phyloP scores from a whole-genome alignment of 2,329 filamentous ascomycete genomes.

The Pseudofabraea citricarpa region DNA sequence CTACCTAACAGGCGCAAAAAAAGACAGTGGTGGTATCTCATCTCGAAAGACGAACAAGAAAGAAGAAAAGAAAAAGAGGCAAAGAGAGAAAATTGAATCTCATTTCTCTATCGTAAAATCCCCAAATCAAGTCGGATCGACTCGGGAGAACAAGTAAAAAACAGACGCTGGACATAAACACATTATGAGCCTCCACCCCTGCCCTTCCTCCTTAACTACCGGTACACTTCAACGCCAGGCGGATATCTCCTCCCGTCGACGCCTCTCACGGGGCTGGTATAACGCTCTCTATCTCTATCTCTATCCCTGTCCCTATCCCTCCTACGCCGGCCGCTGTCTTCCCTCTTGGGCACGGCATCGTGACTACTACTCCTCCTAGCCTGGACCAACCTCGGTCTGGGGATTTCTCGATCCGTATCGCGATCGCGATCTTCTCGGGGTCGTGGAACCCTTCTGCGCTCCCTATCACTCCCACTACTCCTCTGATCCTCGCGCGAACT shows the following conservation, averaged over 20 bases:
- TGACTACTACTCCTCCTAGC: constrained; percentile 8
- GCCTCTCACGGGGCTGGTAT: constrained; percentile 19
- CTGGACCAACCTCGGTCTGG: constrained; percentile 5
- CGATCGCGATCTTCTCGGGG: constrained; percentile 9
- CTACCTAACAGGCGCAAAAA: too few species aligned
- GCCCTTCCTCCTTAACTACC: background rate
- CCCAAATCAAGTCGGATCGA: too few species aligned
- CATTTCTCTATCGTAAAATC: too few species aligned
- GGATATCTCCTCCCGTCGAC: constrained; percentile 26
- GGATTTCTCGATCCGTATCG: constrained; percentile 1
- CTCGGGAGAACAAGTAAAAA: too few species aligned
- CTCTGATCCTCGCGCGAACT: constrained; percentile 8
- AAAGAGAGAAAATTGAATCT: too few species aligned
- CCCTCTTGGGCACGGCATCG: constrained; percentile 5
- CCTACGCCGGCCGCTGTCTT: constrained; percentile 5
- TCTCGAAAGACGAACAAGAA: too few species aligned
- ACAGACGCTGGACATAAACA: too few species aligned
- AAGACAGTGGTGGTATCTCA: too few species aligned
- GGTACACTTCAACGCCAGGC: background rate
- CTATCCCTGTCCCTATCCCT: constrained; percentile 11
- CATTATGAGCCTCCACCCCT: too few species aligned
- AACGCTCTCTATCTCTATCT: constrained; percentile 13
- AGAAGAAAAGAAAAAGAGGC: too few species aligned
- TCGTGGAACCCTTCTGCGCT: constrained; percentile 3
- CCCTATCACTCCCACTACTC: constrained; percentile 8